Percentiles rank a stretch among this genome's conserved stretches.
Conservation (phyloP, 345 rosid species). For the Euphorbia tirucalli region DNA sequence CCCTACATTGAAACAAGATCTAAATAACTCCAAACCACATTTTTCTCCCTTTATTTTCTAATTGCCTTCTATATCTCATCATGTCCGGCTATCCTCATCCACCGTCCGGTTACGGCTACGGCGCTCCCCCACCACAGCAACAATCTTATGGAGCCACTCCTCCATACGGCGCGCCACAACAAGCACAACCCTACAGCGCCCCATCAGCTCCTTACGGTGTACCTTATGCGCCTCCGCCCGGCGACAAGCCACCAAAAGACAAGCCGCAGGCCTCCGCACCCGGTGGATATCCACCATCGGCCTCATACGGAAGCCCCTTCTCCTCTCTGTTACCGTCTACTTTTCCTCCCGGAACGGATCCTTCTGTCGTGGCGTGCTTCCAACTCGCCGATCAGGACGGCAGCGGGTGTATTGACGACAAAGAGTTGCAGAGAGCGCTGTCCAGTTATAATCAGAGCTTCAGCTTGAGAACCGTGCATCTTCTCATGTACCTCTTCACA, state of each 20-base stretch:
- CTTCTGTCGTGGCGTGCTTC: slow-evolving; percentile 71
- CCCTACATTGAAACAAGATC: background rate
- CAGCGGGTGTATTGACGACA: slow-evolving; percentile 86
- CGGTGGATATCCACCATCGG: slow-evolving; percentile 37
- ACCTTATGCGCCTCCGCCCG: slow-evolving; percentile 38
- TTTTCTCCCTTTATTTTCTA: background rate
- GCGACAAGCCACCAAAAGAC: slow-evolving; percentile 68
- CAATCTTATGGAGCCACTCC: slow-evolving; percentile 9
- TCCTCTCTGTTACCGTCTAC: slow-evolving; percentile 67
- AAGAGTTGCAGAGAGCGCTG: slow-evolving; percentile 81
- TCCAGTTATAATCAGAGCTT: slow-evolving; percentile 77
- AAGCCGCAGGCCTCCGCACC: slow-evolving; percentile 43
- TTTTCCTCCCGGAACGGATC: slow-evolving; percentile 90
- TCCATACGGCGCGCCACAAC: slow-evolving; percentile 31
- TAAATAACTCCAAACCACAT: no score
- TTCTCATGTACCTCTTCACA: slow-evolving; percentile 84
- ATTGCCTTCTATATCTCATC: background rate
- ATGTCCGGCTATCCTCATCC: slow-evolving; percentile 53
- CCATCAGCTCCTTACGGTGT: slow-evolving; percentile 35
- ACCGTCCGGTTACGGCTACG: slow-evolving; percentile 63
- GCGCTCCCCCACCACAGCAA: slow-evolving; percentile 38
- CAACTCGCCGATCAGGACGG: slow-evolving; percentile 82
- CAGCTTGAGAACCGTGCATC: slow-evolving; percentile 84
- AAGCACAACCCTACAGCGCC: slow-evolving; percentile 27
- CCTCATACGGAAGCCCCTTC: slow-evolving; percentile 59